These are phyloP conservation scores for Fusarium sp. DNA, from an alignment of 2,329 filamentous ascomycete genomes.

Conservation along the genomic window DNA sequence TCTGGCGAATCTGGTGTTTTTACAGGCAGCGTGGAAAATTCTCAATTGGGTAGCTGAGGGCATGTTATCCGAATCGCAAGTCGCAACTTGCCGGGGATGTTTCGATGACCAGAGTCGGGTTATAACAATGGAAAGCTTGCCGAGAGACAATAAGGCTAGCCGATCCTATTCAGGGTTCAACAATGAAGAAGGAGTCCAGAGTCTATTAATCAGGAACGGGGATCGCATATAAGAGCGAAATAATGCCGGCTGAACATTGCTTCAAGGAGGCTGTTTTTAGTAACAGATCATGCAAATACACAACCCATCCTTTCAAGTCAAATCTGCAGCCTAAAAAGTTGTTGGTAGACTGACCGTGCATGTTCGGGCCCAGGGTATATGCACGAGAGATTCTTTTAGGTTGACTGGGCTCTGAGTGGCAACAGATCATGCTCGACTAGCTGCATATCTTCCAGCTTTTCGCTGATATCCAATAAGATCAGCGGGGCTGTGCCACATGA, in stretches of 20 bases:
- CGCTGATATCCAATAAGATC: neutral
- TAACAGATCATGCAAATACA: too few species aligned
- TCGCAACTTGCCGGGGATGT: slow-evolving; percentile 17
- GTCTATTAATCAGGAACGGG: accelerated
- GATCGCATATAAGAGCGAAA: neutral
- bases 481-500: neutral
- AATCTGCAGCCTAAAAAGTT: too few species aligned
- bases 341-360: too few species aligned
- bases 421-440: too few species aligned
- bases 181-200: neutral
- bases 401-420: too few species aligned
- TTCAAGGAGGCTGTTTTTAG: too few species aligned
- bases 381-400: too few species aligned
- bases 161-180: neutral
- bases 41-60: slow-evolving; percentile 14
- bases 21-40: slow-evolving; percentile 33
- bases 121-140: neutral
- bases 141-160: neutral
- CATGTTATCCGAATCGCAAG: slow-evolving; percentile 11
- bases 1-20: slow-evolving; percentile 32
- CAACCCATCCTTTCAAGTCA: too few species aligned
- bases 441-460: too few species aligned
- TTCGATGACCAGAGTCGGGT: neutral
- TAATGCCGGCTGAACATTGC: too few species aligned
- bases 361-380: too few species aligned